A percentile compares a stretch with the other conserved stretches of the same genome.
Conservation (phyloP, 306 rosid genomes). For the Delonix regia region DNA sequence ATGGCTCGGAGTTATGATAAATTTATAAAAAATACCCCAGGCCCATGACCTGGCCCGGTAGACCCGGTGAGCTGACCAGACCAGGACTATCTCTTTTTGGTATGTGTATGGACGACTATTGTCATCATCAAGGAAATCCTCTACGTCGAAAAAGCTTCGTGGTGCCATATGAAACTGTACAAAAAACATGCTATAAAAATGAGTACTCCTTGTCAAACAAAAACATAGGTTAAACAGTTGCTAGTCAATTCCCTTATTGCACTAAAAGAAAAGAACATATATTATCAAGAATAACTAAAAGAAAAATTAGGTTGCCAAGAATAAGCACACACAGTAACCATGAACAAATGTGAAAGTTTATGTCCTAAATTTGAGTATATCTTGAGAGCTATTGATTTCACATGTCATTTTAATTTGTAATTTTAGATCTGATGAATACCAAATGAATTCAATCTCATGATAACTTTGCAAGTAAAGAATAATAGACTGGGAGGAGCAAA, state of each 20-base stretch:
- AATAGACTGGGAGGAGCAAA: too few species aligned
- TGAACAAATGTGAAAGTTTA: background rate
- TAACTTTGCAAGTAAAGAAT: too few species aligned
- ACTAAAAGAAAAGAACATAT: background rate
- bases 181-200: conserved; percentile 8
- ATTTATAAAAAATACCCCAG: too few species aligned
- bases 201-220: background rate
- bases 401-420: too few species aligned
- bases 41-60: too few species aligned
- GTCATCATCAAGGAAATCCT: conserved; percentile 83
- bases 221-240: too few species aligned
- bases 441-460: too few species aligned
- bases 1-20: too few species aligned
- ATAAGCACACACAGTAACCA: background rate
- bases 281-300: background rate
- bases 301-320: background rate
- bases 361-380: background rate
- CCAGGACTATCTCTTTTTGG: conserved; percentile 77
- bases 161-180: too few species aligned
- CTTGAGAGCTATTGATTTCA: background rate
- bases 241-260: too few species aligned
- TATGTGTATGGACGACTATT: conserved; percentile 88
- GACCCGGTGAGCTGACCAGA: too few species aligned
- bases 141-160: conserved; percentile 92
- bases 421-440: too few species aligned